A percentile compares a stretch with the other conserved stretches of the same genome.
These are phyloP conservation scores for Pythium brassicae DNA, from an alignment of 352 stramenopile genomes.

Conservation along the genomic window DNA sequence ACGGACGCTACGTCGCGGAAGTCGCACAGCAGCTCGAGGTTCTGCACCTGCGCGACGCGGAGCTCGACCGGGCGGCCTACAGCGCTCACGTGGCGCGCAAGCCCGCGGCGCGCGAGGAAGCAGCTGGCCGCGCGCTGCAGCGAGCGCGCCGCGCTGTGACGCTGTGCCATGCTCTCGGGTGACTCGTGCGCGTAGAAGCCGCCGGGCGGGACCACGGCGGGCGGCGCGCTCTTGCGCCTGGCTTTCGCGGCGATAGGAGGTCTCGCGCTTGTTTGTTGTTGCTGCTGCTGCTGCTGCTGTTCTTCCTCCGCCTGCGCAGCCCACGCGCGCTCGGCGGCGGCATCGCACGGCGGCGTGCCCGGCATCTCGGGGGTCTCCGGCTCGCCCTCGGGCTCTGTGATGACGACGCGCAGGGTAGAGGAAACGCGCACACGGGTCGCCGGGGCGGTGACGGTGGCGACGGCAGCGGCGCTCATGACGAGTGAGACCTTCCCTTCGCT, in stretches of 20 bases:
- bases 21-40: slow-evolving; percentile 73
- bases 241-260: background rate
- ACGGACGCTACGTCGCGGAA: slow-evolving; percentile 61
- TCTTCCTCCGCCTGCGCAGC: background rate
- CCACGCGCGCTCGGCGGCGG: slow-evolving; percentile 29
- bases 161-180: slow-evolving; percentile 25
- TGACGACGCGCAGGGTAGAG: no score
- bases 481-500: no score
- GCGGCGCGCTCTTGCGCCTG: background rate
- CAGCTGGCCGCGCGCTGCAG: slow-evolving; percentile 31
- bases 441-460: background rate
- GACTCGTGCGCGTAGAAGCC: slow-evolving; percentile 19
- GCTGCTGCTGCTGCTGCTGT: slow-evolving; percentile 6
- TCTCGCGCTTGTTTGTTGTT: background rate
- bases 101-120: slow-evolving; percentile 28
- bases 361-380: slow-evolving; percentile 41
- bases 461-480: slow-evolving; percentile 1
- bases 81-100: slow-evolving; percentile 44
- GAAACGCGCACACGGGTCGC: no score
- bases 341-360: slow-evolving; percentile 56
- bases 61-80: slow-evolving; percentile 63
- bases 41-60: slow-evolving; percentile 32
- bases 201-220: background rate
- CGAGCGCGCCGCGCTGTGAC: slow-evolving; percentile 27
- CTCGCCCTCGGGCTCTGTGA: slow-evolving; percentile 19